These are phyloP conservation scores for Lantana camara DNA, from an alignment of 257 asterid genomes.

Conservation along the genomic window DNA sequence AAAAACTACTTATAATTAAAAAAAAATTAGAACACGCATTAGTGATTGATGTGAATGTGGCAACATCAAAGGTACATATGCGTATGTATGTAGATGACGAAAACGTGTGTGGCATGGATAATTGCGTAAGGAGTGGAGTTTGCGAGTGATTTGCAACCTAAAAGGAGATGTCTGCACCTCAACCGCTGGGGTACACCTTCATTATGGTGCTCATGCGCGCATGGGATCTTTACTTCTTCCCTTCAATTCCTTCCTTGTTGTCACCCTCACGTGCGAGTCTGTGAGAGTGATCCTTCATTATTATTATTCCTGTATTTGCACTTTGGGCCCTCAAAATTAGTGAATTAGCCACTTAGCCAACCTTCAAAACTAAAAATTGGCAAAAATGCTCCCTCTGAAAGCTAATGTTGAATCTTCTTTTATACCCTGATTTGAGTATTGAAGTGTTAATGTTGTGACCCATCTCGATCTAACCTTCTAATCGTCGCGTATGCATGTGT, in stretches of 20 bases:
- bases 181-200: constrained; percentile 28
- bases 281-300: constrained; percentile 34
- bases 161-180: constrained; percentile 32
- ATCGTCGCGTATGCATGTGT: no score
- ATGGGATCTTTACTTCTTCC: constrained; percentile 19
- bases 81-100: no score
- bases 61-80: neutral
- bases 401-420: no score
- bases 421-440: no score
- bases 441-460: no score
- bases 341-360: no score
- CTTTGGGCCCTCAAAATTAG: no score
- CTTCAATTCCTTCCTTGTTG: neutral
- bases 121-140: constrained; percentile 26
- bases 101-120: neutral
- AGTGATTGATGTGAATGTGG: neutral
- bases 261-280: constrained; percentile 33
- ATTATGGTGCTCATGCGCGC: neutral
- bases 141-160: constrained; percentile 27
- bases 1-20: no score
- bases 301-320: no score
- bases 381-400: no score
- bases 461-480: no score
- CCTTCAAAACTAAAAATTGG: no score
- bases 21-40: neutral